Evolutionary conservation across 331 rosid species (phyloP).

Genomic region (Rosa hybrid): DNA sequence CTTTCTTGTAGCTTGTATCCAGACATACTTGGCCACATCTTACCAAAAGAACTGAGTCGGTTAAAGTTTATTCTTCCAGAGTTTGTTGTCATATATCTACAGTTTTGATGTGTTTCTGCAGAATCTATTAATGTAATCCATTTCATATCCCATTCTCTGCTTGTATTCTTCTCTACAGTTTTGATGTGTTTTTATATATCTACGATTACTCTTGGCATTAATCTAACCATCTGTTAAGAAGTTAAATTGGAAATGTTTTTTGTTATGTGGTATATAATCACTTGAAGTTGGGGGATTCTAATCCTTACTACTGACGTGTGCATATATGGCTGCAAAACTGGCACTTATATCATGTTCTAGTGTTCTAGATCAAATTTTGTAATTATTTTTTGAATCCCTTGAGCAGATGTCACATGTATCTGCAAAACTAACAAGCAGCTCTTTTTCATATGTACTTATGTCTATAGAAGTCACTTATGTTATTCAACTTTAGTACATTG

Average conservation of each 20-base stretch:
- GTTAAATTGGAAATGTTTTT: neutral
- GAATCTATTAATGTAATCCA: neutral
- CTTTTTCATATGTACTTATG: neutral
- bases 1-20: slow-evolving; percentile 3
- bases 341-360: neutral
- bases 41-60: too few species aligned
- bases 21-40: neutral
- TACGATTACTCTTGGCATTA: too few species aligned
- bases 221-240: neutral
- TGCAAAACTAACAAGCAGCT: neutral
- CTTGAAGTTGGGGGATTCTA: neutral
- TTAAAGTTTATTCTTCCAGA: neutral
- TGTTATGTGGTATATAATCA: neutral
- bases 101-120: neutral
- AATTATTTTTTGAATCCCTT: too few species aligned
- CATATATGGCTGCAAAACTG: neutral
- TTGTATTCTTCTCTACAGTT: neutral
- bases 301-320: neutral
- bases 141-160: neutral
- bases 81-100: neutral
- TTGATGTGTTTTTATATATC: neutral
- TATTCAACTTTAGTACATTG: neutral
- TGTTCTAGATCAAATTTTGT: too few species aligned
- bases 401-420: neutral
- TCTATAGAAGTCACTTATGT: neutral